Base-by-base conservation (phyloP, 2,329 filamentous ascomycete species). In the Trichoderma cornu-damae region DNA sequence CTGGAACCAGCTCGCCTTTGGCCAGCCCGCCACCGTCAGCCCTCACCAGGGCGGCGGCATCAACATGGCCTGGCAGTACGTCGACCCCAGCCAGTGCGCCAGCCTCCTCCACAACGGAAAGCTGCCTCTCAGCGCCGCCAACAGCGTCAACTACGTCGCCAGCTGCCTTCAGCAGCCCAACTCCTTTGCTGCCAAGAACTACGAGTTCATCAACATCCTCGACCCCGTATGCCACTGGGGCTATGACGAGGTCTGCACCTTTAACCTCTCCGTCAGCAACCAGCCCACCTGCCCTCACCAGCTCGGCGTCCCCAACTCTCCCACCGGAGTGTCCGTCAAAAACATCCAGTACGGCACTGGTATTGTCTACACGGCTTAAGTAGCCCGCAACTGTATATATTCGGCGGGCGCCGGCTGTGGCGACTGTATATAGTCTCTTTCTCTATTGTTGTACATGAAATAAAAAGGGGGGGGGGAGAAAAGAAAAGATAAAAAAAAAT, bases 1-100 rank as follows among this genome's bases (percentile, higher is more conserved):
- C 49, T 85, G 80, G 79, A 83, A 82, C 73, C 79, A 79, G 64
- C 79, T 85, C 38, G 69, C 69, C 63, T 79, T 75, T 32, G 81
- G 81, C 61, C 64, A 74, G 60, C 72, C 74, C 11, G 82, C 81
- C 38, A 71, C 69, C 6, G 66, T 73, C 12, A 65, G 73, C 49
- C 80, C 80, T 12, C 69, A 73, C 2, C 58, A 66, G 34, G 81
- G 80, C 58, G 81, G 81, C 44, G 76, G 77, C 49, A 69, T 80
- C 42, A 64, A 70, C 37, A 82, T 83, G 73, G 68, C 76, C 40
- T 83, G 75, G 65, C 73, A 80, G 66, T 68, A 73, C 32, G 75
- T 79, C 53, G 68, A 75, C 58, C 71, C 77, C 59, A 70, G 70
- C 49, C 72, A 79, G 56, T 85, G 82, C 69, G 66, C 69, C 42